Percentiles rank a stretch among this genome's conserved stretches.
phyloP scores from a whole-genome alignment of 179 eudicot genomes.

The Nepenthes alata region DNA sequence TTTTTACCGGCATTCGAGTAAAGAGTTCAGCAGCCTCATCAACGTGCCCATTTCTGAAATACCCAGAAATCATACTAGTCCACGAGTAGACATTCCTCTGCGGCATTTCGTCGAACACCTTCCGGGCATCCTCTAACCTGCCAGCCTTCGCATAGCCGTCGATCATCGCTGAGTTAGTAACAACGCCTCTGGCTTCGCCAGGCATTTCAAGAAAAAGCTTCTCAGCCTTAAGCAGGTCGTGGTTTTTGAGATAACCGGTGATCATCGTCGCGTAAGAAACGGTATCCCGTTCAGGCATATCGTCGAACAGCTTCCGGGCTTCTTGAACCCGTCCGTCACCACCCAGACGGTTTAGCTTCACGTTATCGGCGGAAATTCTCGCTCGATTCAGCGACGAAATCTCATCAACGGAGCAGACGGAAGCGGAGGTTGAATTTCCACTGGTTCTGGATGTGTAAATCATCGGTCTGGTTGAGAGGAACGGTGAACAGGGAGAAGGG shows the following conservation, averaged over 20 bases:
- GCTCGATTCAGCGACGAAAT: too few species aligned
- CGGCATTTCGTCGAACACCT: slow-evolving; percentile 9
- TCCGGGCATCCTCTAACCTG: slow-evolving; percentile 9
- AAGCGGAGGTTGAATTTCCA: too few species aligned
- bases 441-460: too few species aligned
- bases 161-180: slow-evolving; percentile 9
- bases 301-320: slow-evolving; percentile 12
- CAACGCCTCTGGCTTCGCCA: slow-evolving; percentile 1
- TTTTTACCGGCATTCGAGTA: slow-evolving; percentile 8
- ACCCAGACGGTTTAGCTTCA: slow-evolving; percentile 4
- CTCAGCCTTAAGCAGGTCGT: slow-evolving; percentile 8
- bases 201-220: slow-evolving; percentile 2
- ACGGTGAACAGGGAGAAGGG: too few species aligned
- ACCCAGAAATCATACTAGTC: slow-evolving; percentile 11
- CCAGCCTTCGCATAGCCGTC: slow-evolving; percentile 7
- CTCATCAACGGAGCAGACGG: too few species aligned
- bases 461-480: too few species aligned
- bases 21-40: slow-evolving; percentile 3
- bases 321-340: not conserved
- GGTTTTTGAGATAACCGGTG: slow-evolving; percentile 4
- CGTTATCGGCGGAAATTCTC: not conserved
- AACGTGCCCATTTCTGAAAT: slow-evolving; percentile 1
- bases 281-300: slow-evolving; percentile 8
- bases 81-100: slow-evolving; percentile 10
- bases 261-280: slow-evolving; percentile 11